A percentile compares a stretch with the other conserved stretches of the same genome.
phyloP scores from a whole-genome alignment of 345 rosid genomes.

The Eucalyptus regnans region DNA sequence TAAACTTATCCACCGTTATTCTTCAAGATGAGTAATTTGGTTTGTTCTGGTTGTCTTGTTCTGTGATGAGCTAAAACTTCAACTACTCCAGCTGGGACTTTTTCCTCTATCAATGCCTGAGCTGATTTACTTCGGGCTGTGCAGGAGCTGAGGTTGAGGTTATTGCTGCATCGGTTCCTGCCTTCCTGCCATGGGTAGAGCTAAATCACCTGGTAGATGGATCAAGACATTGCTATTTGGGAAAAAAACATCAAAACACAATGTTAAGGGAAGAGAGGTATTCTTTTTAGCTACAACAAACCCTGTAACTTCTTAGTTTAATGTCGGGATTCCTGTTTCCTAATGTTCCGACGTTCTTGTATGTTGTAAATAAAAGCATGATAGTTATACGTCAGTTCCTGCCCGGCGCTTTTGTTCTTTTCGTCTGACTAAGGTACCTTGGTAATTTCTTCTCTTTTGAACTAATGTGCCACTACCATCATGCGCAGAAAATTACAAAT shows the following conservation, averaged over 20 bases:
- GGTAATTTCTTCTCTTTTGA: not conserved
- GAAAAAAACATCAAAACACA: conserved; percentile 67
- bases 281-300: not conserved
- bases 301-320: not conserved
- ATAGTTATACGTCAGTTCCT: not conserved
- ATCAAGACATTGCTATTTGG: conserved; percentile 74
- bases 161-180: conserved; percentile 1
- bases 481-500: conserved; percentile 33
- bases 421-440: not conserved
- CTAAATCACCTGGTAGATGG: conserved; percentile 71
- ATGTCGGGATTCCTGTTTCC: not conserved
- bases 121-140: not conserved
- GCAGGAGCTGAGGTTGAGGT: conserved; percentile 9
- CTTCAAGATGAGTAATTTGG: not conserved
- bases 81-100: not conserved
- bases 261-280: conserved; percentile 59
- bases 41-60: not conserved
- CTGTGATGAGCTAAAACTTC: not conserved
- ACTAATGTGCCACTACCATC: not conserved
- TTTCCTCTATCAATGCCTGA: not conserved
- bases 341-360: not conserved
- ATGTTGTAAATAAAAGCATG: not conserved
- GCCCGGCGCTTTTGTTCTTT: not conserved
- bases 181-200: conserved; percentile 35
- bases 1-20: not conserved